Percentiles rank a stretch among this genome's conserved stretches.
phyloP scores from a whole-genome alignment of 2,329 filamentous ascomycete species.

The Aspergillus puulaauensis region DNA sequence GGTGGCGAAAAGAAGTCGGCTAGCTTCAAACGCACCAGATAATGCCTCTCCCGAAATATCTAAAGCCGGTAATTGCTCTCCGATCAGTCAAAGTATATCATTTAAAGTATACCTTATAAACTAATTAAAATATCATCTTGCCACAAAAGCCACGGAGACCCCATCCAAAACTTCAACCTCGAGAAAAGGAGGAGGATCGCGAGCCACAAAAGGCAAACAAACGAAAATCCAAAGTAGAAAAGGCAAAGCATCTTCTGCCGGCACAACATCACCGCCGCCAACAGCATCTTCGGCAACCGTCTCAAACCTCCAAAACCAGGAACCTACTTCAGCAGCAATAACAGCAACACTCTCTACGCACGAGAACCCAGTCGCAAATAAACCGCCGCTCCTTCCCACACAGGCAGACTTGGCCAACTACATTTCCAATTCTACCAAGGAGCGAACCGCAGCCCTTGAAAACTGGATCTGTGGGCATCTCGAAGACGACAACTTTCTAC shows the following conservation, averaged over 20 bases:
- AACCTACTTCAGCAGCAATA: not conserved
- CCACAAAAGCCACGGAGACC: not conserved
- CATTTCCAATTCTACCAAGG: conserved; percentile 26
- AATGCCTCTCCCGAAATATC: not conserved
- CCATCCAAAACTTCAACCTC: not conserved
- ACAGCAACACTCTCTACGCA: not conserved
- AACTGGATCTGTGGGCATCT: conserved; percentile 44
- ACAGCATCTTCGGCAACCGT: not conserved
- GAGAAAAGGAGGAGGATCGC: not conserved
- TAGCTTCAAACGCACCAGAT: not conserved
- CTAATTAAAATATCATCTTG: not conserved
- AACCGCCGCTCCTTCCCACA: not conserved
- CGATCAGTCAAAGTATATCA: not conserved
- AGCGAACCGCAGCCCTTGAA: conserved; percentile 35
- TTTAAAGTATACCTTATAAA: not conserved
- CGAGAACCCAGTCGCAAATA: not conserved
- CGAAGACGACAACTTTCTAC: conserved; percentile 41
- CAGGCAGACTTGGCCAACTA: conserved; percentile 33
- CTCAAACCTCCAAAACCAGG: not conserved
- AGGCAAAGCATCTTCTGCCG: not conserved
- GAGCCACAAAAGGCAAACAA: not conserved
- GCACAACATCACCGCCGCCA: not conserved
- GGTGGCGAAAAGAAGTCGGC: conserved; percentile 19
- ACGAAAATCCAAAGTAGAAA: not conserved
- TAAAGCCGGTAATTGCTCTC: not conserved